Evolutionary conservation across 495 filamentous ascomycete species (phyloP), one percentile per base, ranked within the genome.

Genomic region (Evernia prunastri): DNA sequence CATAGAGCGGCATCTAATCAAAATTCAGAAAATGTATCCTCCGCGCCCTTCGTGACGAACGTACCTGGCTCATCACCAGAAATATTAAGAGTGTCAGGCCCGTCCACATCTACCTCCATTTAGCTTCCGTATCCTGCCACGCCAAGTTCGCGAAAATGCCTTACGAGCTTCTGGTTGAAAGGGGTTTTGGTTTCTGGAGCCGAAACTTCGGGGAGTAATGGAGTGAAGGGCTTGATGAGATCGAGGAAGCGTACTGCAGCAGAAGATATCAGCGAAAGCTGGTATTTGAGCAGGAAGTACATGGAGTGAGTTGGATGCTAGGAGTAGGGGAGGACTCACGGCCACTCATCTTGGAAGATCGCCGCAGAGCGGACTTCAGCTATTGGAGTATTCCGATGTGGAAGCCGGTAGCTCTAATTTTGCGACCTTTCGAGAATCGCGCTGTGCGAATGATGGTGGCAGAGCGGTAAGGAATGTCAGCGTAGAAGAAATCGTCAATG

Each of bases 221-320:
- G 92, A 82, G 92, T 89, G 78, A 99, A 99, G 77, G 95, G 94
- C 79, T 97, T 99, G 80, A 99, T 93, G 70, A 97, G 85, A 80
- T 99, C 94, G 80, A 99, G 91, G 74, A 99, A 99, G 74, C 94
- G 95, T 80, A 97, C 93, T 97, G 79, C 69, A 68, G 56, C 40
- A 63, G 56, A 66, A 10, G 45, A 53, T 12, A 36, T 66, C 56
- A 61, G 42, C 20, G 49, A 40, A 31, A 8, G 43, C 29, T 40
- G 9, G n/a, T 33, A 45, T 29, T 51, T 12, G 39, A 64, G 56
- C 61, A 61, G 20, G 25, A 33, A 53, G 33, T 33, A 23, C 25
- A 25, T 10, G n/a, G 1, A 47, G n/a, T 25, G n/a, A 47, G 13
- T 23, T 10, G 45, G 45, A 47, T 47, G 45, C 45, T 47, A 47